Evolutionary conservation across 1,284 basidiomycete genomes (phyloP), one percentile per base, ranked within the genome.

Genomic region (Marasmius sp.): DNA sequence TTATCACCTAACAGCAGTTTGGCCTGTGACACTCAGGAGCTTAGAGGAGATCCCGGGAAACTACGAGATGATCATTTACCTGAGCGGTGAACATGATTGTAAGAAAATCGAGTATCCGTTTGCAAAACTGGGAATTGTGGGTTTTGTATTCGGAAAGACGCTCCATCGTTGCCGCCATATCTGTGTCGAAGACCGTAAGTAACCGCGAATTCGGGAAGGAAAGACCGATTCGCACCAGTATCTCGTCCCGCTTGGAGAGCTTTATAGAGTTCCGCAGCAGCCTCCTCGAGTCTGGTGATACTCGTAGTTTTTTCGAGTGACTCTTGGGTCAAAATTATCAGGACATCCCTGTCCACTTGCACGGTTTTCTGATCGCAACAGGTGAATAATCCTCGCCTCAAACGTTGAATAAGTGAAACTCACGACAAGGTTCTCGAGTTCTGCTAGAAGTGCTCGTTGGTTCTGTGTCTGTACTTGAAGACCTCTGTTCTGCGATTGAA

Each of bases 381-480:
- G 33, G 34, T 60, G 56, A 16, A 49, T 53, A 36, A 64, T 49
- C 18, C 27, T n/a, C 6, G 18, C 27, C 48, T 27, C 18, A 2
- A 20, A 14, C n/a, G 49, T 7, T 8, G 58, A 52, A 33, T 37
- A n/a, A 58, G 52, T 45, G 36, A 36, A 8, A 71, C 85, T 60
- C 66, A 93, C 93, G 69, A 98, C 78, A 27, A 97, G 79, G 68
- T 93, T 92, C 71, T 95, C 89, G 7, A 98, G 77, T 74, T 95
- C 95, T 43, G 79, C 81, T 37, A 97, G 74, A 7, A 98, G 81
- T 2, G 88, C 86, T 45, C 91, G 86, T 74, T 98, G 97, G 70
- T 99, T 99, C 70, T 97, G 95, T 10, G 91, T 98, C 71, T 99
- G 97, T 1, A 99, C 95, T 77, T 99, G 97, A 39, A 99, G 79